A percentile compares a stretch with the other conserved stretches of the same genome.
These are phyloP conservation scores for Penicillium daleae DNA, from an alignment of 495 filamentous ascomycete genomes.

Conservation along the genomic window DNA sequence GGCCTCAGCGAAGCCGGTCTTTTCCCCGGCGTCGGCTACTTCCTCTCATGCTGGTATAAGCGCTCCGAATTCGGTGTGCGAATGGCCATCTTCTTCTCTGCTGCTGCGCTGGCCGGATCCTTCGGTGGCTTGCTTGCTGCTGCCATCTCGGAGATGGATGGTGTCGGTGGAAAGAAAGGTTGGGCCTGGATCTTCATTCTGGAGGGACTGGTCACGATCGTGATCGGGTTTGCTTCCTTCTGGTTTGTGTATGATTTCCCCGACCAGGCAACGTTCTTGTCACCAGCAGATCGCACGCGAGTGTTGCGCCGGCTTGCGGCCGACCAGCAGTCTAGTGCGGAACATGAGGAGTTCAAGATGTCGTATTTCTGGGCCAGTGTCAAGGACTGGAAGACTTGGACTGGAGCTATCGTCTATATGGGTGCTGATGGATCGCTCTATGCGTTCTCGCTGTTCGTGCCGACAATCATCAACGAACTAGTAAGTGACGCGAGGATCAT, in stretches of 20 bases:
- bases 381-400: constrained; percentile 87
- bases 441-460: constrained; percentile 88
- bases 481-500: constrained; percentile 26
- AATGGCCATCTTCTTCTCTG: constrained; percentile 88
- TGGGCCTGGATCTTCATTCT: constrained; percentile 84
- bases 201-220: constrained; percentile 74
- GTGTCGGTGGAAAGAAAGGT: constrained; percentile 64
- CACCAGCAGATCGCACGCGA: constrained; percentile 68
- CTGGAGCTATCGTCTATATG: constrained; percentile 79
- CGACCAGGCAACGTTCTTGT: constrained; percentile 77
- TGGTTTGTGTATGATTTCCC: constrained; percentile 93
- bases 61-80: constrained; percentile 77
- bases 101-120: constrained; percentile 80
- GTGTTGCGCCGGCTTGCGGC: constrained; percentile 72
- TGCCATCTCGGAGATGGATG: constrained; percentile 65
- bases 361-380: constrained; percentile 74
- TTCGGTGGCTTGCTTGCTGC: constrained; percentile 66
- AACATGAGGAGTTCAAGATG: constrained; percentile 80
- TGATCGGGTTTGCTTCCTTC: constrained; percentile 75
- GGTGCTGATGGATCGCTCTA: constrained; percentile 74
- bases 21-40: constrained; percentile 87
- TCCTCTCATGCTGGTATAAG: constrained; percentile 86
- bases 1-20: constrained; percentile 84
- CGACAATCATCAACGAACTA: constrained; percentile 74
- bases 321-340: constrained; percentile 78